Base-by-base conservation (phyloP, 441 rosid species). In the Pelargonium hybrid region DNA sequence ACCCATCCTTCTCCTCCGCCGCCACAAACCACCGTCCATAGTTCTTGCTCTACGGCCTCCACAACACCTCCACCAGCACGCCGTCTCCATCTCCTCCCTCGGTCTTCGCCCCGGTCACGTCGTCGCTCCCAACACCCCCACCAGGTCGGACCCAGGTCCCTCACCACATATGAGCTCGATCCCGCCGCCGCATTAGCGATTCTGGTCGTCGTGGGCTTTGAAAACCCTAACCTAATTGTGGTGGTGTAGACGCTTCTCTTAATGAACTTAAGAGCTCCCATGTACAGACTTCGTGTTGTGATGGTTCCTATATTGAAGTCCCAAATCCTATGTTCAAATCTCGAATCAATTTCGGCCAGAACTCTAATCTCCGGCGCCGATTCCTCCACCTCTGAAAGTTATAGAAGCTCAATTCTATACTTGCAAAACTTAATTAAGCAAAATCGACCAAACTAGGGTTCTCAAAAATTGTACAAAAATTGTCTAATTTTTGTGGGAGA, bases 221-320 rank as follows among this genome's bases (percentile, higher is more conserved):
- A 76, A 20, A 87, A 70, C 1, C 96, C 96, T 23, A 92, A 70
- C 67, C 82, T 78, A 48, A 81, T 71, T 0, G 93, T 83, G 17
- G 88, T 84, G 37, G 88, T 75, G 1, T 92, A 88, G 9, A 92
- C 92, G 63, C 85, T 80, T 61, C 93, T 88, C 79, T 90, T 89
- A 7, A 96, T 89, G 39, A 86, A 82, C 91, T 92, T 97, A 2
- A 92, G 81, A n/a, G 96, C 96, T 1, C 86, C 82, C 97, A 92
- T 90, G 80, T 90, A 92, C 3, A 92, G 78, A 1, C 93, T 90
- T 45, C 96, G 84, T 26, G 96, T 93, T 7, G 97, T 97, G 50
- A 90, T 84, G 0, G 97, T 89, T 26, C 96, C 98, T 74, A 75
- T 83, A 92, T 69, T 2, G 97, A 89, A 18, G 98, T 90, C 2